Conservation (phyloP, 805 yeast genomes). For the Ogataea chonburiensis region DNA sequence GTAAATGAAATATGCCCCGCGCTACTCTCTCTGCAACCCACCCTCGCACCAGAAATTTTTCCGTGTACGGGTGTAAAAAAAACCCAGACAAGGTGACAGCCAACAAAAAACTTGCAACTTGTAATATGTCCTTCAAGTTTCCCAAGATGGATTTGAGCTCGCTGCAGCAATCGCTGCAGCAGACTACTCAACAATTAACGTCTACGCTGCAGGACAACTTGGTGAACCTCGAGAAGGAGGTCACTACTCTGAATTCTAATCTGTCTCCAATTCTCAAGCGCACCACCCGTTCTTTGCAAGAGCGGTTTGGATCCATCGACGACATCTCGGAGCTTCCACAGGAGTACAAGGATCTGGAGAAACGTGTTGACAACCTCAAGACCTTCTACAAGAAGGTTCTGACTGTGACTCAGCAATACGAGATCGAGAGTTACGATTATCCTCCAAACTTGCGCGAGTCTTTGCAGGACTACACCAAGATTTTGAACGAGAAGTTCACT, state of each 20-base stretch:
- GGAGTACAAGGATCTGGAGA: conserved; percentile 67
- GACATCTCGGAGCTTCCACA: conserved; percentile 72
- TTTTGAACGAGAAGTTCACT: conserved; percentile 52
- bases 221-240: conserved; percentile 35
- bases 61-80: conserved; percentile 4
- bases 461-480: conserved; percentile 57
- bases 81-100: conserved; percentile 11
- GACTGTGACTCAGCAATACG: conserved; percentile 61
- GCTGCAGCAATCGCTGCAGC: conserved; percentile 32
- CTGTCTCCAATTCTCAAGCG: conserved; percentile 58
- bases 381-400: conserved; percentile 53
- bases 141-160: conserved; percentile 29
- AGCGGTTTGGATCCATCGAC: conserved; percentile 62
- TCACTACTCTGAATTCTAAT: conserved; percentile 32
- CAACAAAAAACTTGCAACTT: conserved; percentile 5
- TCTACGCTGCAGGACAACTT: conserved; percentile 34
- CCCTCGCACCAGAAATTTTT: neutral
- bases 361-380: conserved; percentile 62
- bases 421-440: conserved; percentile 74
- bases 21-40: conserved; percentile 5
- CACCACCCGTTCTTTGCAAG: conserved; percentile 58
- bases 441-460: conserved; percentile 78
- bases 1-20: too few species aligned
- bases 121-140: conserved; percentile 32
- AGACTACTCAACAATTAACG: conserved; percentile 35